Evolutionary conservation across 768 basidiomycete species (phyloP).

Genomic region (Mycena albidolilacea): DNA sequence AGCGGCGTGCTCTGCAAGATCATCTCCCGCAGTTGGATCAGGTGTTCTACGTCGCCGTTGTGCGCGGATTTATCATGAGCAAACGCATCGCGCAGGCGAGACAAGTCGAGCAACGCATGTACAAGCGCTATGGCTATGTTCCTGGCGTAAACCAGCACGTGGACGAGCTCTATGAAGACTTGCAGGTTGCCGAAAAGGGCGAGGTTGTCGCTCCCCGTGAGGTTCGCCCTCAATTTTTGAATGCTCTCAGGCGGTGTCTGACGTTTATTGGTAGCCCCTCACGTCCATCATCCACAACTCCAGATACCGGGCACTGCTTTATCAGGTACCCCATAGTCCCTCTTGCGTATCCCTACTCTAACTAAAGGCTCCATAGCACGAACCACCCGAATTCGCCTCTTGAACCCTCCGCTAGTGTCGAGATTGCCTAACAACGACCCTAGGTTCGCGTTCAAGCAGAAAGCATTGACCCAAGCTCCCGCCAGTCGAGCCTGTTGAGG

Average conservation of each 20-base stretch:
- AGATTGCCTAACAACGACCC: background rate
- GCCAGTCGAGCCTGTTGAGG: background rate
- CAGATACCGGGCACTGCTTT: conserved; percentile 1
- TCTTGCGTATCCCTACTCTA: background rate
- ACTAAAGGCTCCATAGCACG: too few species aligned
- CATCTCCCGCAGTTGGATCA: conserved; percentile 29
- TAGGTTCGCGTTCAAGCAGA: background rate
- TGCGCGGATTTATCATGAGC: conserved; percentile 33
- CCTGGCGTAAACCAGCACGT: conserved; percentile 5
- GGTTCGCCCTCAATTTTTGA: conserved; percentile 1
- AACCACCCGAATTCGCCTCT: background rate
- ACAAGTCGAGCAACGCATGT: conserved; percentile 27
- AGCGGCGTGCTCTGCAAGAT: background rate
- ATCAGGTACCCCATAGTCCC: background rate
- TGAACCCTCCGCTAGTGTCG: conserved; percentile 12
- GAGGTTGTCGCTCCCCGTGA: background rate
- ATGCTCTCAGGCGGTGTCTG: background rate
- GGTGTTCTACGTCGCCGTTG: conserved; percentile 35
- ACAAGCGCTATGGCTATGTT: conserved; percentile 22
- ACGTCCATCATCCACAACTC: conserved; percentile 1
- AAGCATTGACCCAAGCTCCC: background rate
- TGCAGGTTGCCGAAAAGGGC: conserved; percentile 5
- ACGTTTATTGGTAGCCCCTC: background rate
- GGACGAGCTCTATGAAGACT: conserved; percentile 31
- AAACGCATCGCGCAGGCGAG: conserved; percentile 18